phyloP scores from a whole-genome alignment of 192 early-diverging fungal genomes.

The Geosiphon pyriformis region DNA sequence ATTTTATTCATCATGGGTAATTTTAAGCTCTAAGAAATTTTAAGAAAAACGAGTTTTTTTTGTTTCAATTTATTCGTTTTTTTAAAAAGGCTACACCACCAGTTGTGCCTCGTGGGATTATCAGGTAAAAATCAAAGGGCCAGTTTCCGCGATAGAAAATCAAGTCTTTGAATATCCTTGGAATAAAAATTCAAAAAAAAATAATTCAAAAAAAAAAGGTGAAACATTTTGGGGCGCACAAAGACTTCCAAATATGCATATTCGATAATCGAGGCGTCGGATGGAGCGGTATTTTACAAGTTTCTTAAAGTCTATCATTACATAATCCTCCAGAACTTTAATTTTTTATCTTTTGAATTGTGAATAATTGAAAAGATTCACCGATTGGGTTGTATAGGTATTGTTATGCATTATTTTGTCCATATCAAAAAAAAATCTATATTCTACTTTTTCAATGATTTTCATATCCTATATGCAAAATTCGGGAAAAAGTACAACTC shows the following conservation, averaged over 20 bases:
- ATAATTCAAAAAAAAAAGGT: too few species aligned
- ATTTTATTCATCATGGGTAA: slow-evolving; percentile 73
- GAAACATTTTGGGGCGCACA: slow-evolving; percentile 56
- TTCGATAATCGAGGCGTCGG: slow-evolving; percentile 88
- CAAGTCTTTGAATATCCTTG: too few species aligned
- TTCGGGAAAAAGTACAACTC: slow-evolving; percentile 48
- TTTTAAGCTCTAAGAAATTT: neutral
- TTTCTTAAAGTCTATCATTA: neutral
- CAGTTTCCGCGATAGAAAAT: too few species aligned
- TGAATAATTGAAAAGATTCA: slow-evolving; percentile 38
- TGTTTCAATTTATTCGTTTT: neutral
- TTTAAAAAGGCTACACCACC: neutral
- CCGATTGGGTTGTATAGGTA: slow-evolving; percentile 50
- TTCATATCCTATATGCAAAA: neutral
- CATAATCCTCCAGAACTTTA: too few species aligned
- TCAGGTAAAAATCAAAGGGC: slow-evolving; percentile 12
- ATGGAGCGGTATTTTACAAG: slow-evolving; percentile 36
- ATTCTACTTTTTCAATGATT: neutral
- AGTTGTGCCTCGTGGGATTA: slow-evolving; percentile 7
- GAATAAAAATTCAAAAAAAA: too few species aligned
- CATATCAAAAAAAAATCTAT: neutral
- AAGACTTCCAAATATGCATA: slow-evolving; percentile 64
- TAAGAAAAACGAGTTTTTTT: neutral
- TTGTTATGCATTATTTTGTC: too few species aligned
- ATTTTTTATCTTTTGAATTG: slow-evolving; percentile 27